Conservation (phyloP, 352 stramenopile species). For the Globisporangium uncinulatum region DNA sequence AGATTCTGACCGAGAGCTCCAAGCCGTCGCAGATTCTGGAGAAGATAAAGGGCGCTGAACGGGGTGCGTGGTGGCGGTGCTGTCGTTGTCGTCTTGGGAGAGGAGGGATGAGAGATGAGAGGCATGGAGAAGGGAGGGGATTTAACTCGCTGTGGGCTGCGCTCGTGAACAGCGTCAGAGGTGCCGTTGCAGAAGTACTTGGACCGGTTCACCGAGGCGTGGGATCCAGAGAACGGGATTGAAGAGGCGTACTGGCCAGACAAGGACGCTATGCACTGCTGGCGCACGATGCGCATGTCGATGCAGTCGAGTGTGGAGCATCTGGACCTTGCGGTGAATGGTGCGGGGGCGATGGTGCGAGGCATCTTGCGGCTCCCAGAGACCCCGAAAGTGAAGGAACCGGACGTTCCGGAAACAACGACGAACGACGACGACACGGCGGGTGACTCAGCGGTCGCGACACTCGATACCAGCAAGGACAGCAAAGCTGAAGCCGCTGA, state of each 20-base stretch:
- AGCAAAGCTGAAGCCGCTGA: background rate
- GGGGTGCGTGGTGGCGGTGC: conserved; percentile 25
- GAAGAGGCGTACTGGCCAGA: conserved; percentile 95
- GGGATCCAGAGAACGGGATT: conserved; percentile 94
- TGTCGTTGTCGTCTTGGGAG: background rate
- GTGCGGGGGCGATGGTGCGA: conserved; percentile 61
- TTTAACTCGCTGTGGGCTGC: background rate
- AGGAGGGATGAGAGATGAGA: background rate
- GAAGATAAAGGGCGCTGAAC: conserved; percentile 64
- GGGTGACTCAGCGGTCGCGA: background rate
- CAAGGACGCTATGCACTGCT: conserved; percentile 89
- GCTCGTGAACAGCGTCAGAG: conserved; percentile 33
- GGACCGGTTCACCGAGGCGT: conserved; percentile 89
- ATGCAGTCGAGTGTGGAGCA: conserved; percentile 75
- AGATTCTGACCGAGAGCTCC: conserved; percentile 75
- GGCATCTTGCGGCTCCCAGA: conserved; percentile 47
- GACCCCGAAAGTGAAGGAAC: conserved; percentile 8
- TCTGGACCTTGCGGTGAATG: conserved; percentile 59
- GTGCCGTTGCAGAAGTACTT: conserved; percentile 78
- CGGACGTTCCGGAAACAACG: background rate
- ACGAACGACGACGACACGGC: background rate
- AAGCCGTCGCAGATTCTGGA: conserved; percentile 69
- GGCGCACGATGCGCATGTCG: conserved; percentile 71
- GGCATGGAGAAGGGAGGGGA: background rate
- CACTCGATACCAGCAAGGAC: background rate